Base-by-base conservation (phyloP, 2,329 filamentous ascomycete species). In the Tolypocladium pustulatum region DNA sequence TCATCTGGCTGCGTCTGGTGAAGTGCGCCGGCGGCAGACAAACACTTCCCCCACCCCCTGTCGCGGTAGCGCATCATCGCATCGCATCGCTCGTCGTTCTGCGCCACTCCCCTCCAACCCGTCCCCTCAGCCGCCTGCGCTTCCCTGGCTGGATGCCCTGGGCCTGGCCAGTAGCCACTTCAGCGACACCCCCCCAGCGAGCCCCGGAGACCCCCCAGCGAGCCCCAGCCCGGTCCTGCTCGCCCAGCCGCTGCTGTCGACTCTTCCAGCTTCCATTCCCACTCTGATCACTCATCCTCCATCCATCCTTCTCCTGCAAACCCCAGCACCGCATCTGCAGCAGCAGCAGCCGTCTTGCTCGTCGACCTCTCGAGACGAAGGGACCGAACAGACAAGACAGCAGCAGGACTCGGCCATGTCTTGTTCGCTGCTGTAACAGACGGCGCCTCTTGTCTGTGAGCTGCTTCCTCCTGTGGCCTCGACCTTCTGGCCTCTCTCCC, bases 391-490 rank as follows among this genome's bases (percentile, higher is more conserved):
- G 32, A 51, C 32, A 52, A 34, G 41, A 43, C 54, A 40, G 54
- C 54, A 55, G 54, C 54, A 34, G 25, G 57, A 38, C 51, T 49
- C 30, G 58, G 52, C 52, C 55, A 57, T 59, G 58, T 41, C 49
- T 54, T 52, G 52, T 34, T 51, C 17, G 32, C 51, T 55, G 41
- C 55, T 55, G 25, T 55, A 52, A 25, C 37, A 54, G 55, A 57
- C 56, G 57, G 52, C 59, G 40, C 32, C 51, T 52, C 40, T 41
- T 55, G 34, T 55, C 22, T 49, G 46, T 30, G n/a, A 41, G 17
- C 36, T 55, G 56, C 37, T 59, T 54, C 30, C 41, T 52, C n/a
- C 41, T 15, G 41, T 36, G 37, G 37, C 51, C 41, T 57, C 52
- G n/a, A 36, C n/a, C 9, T 34, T 12, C 12, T 32, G 49, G 27